phyloP scores from a whole-genome alignment of 257 asterid genomes.

The Nicotiana tomentosiformis region DNA sequence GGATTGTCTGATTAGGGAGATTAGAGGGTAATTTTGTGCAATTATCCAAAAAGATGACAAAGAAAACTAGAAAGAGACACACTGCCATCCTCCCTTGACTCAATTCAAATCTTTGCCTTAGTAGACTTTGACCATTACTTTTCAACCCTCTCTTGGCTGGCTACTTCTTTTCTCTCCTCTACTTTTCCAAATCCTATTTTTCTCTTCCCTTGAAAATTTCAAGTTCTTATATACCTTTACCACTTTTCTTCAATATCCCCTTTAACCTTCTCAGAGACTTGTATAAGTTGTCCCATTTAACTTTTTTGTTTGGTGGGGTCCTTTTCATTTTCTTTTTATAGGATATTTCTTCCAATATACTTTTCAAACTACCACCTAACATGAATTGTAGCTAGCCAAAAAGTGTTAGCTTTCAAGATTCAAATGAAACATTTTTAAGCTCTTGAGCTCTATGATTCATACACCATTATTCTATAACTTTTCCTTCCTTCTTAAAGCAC shows the following conservation, averaged over 20 bases:
- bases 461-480: background rate
- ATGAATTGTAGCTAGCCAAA: background rate
- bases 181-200: constrained; percentile 7
- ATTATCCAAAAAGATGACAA: background rate
- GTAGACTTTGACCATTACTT: constrained; percentile 18
- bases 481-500: background rate
- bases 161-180: background rate
- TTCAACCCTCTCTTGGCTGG: constrained; percentile 11
- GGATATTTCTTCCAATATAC: background rate
- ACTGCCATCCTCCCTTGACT: constrained; percentile 20
- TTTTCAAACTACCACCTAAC: constrained; percentile 4
- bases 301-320: background rate
- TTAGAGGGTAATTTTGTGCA: background rate
- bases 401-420: background rate
- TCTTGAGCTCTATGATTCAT: background rate
- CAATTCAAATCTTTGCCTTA: background rate
- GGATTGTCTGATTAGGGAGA: background rate
- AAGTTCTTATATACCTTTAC: background rate
- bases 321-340: background rate
- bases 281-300: background rate
- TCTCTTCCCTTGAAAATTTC: constrained; percentile 12
- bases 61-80: background rate
- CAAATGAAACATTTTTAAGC: background rate
- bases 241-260: constrained; percentile 1
- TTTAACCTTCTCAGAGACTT: background rate